A percentile compares a stretch with the other conserved stretches of the same genome.
Evolutionary conservation across 345 rosid genomes (phyloP).

Genomic region (thale cress (Arabidopsis thaliana)): DNA sequence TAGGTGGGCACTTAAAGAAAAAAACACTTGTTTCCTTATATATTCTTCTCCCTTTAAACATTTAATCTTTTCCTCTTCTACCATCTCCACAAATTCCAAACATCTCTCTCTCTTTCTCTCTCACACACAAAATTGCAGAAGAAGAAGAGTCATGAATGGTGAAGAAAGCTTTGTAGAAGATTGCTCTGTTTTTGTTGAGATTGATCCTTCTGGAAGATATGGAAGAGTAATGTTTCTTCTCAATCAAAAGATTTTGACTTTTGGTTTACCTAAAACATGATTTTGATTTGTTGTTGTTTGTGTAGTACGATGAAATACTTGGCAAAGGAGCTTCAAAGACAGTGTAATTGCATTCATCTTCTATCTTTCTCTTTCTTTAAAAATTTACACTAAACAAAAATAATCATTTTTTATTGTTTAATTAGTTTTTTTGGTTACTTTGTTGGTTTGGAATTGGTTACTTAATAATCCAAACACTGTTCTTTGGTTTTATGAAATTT

Average conservation of each 20-base stretch:
- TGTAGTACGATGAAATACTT: slow-evolving; percentile 90
- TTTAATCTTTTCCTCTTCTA: slow-evolving; percentile 31
- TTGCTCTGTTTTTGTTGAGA: slow-evolving; percentile 78
- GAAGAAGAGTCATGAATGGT: slow-evolving; percentile 35
- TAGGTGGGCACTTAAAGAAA: slow-evolving; percentile 36
- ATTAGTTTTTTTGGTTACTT: background rate
- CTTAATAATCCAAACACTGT: slow-evolving; percentile 22
- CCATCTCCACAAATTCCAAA: slow-evolving; percentile 42
- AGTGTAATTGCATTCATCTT: slow-evolving; percentile 66
- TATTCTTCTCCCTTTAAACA: slow-evolving; percentile 25
- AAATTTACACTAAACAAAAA: background rate
- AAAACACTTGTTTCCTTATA: slow-evolving; percentile 38
- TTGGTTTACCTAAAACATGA: background rate
- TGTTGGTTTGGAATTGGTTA: background rate
- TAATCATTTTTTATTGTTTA: background rate
- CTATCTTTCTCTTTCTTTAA: slow-evolving; percentile 11
- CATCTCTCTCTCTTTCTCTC: slow-evolving; percentile 12
- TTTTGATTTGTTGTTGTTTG: slow-evolving; percentile 11
- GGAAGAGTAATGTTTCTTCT: slow-evolving; percentile 65
- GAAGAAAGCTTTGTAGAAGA: slow-evolving; percentile 43
- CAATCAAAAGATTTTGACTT: background rate
- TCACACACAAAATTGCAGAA: background rate
- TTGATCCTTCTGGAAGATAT: slow-evolving; percentile 99
- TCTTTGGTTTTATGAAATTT: slow-evolving; percentile 18
- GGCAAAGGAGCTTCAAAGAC: slow-evolving; percentile 98